These are phyloP conservation scores for Lepiota brunneoincarnata DNA, from an alignment of 768 basidiomycete genomes.

Conservation along the genomic window DNA sequence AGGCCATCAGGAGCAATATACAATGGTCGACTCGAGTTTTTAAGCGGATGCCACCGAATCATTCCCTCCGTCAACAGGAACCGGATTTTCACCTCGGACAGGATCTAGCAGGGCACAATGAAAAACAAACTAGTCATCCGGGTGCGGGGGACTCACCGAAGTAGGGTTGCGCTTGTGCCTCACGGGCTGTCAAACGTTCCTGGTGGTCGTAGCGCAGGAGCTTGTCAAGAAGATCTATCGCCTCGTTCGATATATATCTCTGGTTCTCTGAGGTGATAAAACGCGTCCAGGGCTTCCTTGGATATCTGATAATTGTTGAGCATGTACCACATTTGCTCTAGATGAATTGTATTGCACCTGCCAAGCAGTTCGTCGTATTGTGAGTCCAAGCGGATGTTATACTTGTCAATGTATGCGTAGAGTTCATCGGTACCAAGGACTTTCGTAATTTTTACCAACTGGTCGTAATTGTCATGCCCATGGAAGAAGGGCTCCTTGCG, in stretches of 20 bases:
- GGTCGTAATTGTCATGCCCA: conserved; percentile 98
- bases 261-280: conserved; percentile 97
- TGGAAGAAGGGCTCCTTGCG: conserved; percentile 99
- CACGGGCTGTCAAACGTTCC: conserved; percentile 91
- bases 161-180: conserved; percentile 91
- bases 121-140: conserved; percentile 13
- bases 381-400: conserved; percentile 93
- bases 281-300: conserved; percentile 91
- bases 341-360: conserved; percentile 42
- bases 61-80: conserved; percentile 57
- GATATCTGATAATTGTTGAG: conserved; percentile 54
- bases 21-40: conserved; percentile 19
- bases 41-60: conserved; percentile 53
- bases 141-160: conserved; percentile 56
- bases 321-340: neutral
- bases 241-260: conserved; percentile 94
- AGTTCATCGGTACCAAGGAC: conserved; percentile 96
- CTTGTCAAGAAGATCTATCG: conserved; percentile 94
- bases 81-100: conserved; percentile 46
- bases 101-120: conserved; percentile 49
- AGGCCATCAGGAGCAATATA: conserved; percentile 28
- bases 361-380: conserved; percentile 95
- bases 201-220: conserved; percentile 96
- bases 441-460: conserved; percentile 96
- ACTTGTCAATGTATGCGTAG: conserved; percentile 90